These are phyloP conservation scores for Gyrodon lividus DNA, from an alignment of 768 basidiomycete genomes.

Conservation along the genomic window DNA sequence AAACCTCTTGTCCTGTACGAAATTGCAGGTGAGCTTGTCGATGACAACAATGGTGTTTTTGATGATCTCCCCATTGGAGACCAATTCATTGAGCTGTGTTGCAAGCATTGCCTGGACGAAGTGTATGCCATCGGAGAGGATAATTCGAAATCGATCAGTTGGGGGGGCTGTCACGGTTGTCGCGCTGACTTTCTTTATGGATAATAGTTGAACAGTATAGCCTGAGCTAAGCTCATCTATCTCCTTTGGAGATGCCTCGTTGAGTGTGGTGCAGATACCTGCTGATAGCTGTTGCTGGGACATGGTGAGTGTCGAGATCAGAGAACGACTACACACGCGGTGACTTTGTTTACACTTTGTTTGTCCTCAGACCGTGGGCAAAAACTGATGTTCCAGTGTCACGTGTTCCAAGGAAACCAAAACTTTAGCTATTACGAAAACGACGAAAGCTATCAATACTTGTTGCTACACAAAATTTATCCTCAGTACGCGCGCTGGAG, in stretches of 20 bases:
- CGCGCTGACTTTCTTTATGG: constrained; percentile 70
- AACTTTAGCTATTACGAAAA: neutral
- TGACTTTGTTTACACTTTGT: constrained; percentile 4
- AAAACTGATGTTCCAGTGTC: too few species aligned
- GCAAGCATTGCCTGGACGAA: constrained; percentile 95
- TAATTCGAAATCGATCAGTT: constrained; percentile 69
- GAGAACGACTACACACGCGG: neutral
- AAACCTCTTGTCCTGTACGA: constrained; percentile 81
- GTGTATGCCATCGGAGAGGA: constrained; percentile 85
- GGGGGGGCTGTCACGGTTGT: constrained; percentile 29
- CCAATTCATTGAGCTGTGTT: constrained; percentile 80
- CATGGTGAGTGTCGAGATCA: constrained; percentile 30
- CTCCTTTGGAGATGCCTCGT: constrained; percentile 34
- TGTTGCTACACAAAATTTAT: constrained; percentile 23
- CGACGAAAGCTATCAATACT: neutral
- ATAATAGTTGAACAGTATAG: constrained; percentile 75
- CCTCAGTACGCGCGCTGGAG: constrained; percentile 2
- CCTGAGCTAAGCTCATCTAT: constrained; percentile 30
- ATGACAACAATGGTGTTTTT: constrained; percentile 71
- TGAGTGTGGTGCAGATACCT: constrained; percentile 55
- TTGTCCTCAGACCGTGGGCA: too few species aligned
- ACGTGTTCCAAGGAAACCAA: neutral
- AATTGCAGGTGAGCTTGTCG: constrained; percentile 77
- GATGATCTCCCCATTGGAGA: constrained; percentile 58
- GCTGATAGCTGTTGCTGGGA: constrained; percentile 48